phyloP scores from a whole-genome alignment of 345 rosid species.

The Schrenkiella parvula region DNA sequence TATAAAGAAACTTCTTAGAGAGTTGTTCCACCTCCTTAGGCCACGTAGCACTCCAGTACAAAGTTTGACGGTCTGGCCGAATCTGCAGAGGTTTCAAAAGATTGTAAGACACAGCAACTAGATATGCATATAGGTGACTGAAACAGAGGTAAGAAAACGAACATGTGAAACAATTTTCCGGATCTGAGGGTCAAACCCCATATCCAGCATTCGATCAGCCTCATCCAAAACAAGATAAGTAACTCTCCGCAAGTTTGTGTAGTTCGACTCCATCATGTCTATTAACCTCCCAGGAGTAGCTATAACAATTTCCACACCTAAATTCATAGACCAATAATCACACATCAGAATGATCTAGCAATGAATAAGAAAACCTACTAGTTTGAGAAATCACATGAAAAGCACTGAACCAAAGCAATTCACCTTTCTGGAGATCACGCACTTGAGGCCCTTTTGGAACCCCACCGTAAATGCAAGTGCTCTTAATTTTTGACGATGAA shows the following conservation, averaged over 20 bases:
- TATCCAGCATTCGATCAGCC: slow-evolving; percentile 98
- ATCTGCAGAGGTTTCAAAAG: slow-evolving; percentile 48
- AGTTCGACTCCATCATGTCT: slow-evolving; percentile 96
- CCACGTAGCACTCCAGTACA: slow-evolving; percentile 99
- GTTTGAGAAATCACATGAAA: not conserved
- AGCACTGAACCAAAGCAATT: slow-evolving; percentile 31
- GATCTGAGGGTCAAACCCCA: slow-evolving; percentile 99
- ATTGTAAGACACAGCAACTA: not conserved
- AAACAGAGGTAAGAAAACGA: slow-evolving; percentile 7
- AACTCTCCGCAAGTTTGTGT: slow-evolving; percentile 90
- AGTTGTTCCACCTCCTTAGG: slow-evolving; percentile 97
- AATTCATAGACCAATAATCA: slow-evolving; percentile 4
- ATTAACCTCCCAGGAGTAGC: slow-evolving; percentile 99
- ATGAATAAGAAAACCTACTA: not conserved
- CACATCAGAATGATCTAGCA: not conserved
- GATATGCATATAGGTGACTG: not conserved
- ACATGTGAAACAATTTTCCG: slow-evolving; percentile 91
- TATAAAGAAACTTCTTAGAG: slow-evolving; percentile 84
- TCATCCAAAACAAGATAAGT: slow-evolving; percentile 98
- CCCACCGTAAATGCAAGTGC: slow-evolving; percentile 95
- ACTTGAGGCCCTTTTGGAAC: slow-evolving; percentile 99
- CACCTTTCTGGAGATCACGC: slow-evolving; percentile 99
- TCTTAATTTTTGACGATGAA: slow-evolving; percentile 89
- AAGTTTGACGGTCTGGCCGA: slow-evolving; percentile 94
- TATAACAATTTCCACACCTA: slow-evolving; percentile 95